Conservation (phyloP, 345 rosid genomes). For the Schrenkiella parvula region DNA sequence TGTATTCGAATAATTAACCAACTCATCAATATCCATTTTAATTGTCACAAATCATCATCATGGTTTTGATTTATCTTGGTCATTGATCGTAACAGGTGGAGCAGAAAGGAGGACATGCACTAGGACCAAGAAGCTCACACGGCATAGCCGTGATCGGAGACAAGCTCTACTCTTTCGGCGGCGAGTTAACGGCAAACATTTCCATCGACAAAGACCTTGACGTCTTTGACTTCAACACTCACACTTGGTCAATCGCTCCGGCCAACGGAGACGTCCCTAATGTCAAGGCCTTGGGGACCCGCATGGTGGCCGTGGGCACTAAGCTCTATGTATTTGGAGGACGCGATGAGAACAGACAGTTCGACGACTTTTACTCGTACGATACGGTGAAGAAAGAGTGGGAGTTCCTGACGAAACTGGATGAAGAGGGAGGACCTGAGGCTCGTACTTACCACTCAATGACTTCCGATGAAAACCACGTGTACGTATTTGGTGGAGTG, state of each 20-base stretch:
- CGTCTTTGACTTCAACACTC: constrained; percentile 14
- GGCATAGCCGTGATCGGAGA: constrained; percentile 8
- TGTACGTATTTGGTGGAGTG: constrained; percentile 13
- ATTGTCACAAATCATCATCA: not conserved
- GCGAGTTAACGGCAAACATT: not conserved
- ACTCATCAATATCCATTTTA: not conserved
- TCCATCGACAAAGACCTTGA: constrained; percentile 10
- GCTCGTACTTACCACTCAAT: constrained; percentile 11
- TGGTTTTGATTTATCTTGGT: not conserved
- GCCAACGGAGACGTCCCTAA: not conserved
- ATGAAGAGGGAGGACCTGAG: not conserved
- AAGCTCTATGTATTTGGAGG: constrained; percentile 13
- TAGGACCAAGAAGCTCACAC: constrained; percentile 15
- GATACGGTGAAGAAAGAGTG: constrained; percentile 5
- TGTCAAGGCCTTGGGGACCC: not conserved
- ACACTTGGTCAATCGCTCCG: constrained; percentile 8
- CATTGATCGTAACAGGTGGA: not conserved
- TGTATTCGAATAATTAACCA: not conserved
- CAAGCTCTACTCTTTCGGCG: constrained; percentile 12
- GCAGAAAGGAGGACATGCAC: not conserved
- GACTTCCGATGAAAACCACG: not conserved
- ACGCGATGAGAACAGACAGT: not conserved
- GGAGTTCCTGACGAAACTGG: not conserved
- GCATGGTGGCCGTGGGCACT: constrained; percentile 2
- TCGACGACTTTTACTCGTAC: not conserved